Evolutionary conservation across 176 grass and related monocot genomes (phyloP).

Genomic region (Carex myosuroides): DNA sequence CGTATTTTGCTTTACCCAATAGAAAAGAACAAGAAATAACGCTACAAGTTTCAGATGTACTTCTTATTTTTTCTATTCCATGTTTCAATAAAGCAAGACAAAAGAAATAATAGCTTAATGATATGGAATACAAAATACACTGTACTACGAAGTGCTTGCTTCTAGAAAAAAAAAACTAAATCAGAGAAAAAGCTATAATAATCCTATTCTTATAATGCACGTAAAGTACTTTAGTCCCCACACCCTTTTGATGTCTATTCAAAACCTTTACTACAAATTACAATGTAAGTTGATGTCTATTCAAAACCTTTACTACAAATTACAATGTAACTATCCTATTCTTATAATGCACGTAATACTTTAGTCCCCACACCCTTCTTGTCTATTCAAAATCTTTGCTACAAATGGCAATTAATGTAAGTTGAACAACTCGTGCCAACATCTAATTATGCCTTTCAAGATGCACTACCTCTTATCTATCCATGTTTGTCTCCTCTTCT

Average conservation of each 20-base stretch:
- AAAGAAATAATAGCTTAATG: neutral
- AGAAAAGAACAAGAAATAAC: neutral
- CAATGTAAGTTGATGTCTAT: neutral
- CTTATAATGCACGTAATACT: no score
- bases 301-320: neutral
- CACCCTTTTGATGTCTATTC: neutral
- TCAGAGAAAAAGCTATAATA: constrained; percentile 6
- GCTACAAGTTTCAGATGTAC: no score
- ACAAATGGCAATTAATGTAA: neutral
- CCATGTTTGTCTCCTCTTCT: neutral
- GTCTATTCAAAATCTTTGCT: neutral
- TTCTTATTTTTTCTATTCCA: neutral
- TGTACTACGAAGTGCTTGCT: neutral
- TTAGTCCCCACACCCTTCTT: no score
- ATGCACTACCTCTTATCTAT: constrained; percentile 3
- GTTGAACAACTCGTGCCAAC: neutral
- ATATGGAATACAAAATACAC: neutral
- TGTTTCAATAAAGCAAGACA: constrained; percentile 2
- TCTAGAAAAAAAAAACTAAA: neutral
- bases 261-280: neutral
- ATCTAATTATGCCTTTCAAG: neutral
- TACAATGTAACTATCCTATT: neutral
- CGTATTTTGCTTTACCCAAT: neutral
- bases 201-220: constrained; percentile 15
- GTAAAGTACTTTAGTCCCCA: constrained; percentile 15